Conservation (phyloP, 1,284 basidiomycete species). For the Gymnopus androsaceus region DNA sequence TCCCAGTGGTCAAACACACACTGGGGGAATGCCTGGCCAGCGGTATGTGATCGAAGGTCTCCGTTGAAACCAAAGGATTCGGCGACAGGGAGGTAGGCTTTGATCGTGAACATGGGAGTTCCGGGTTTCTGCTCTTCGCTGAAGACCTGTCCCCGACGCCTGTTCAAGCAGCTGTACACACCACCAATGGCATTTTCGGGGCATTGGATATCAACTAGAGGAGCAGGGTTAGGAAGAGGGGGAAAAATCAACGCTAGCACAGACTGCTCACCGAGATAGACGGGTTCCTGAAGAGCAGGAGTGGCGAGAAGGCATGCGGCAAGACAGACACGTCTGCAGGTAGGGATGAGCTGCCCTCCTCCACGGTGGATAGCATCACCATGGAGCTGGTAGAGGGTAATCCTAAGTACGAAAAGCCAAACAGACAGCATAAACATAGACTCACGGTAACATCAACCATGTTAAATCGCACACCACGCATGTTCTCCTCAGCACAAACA, state of each 20-base stretch:
- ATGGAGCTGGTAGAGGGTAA: slow-evolving; percentile 66
- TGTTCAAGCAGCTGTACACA: too few relatives aligned
- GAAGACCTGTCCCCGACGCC: too few relatives aligned
- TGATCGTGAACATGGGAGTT: slow-evolving; percentile 99
- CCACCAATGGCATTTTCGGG: too few relatives aligned
- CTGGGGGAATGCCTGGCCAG: slow-evolving; percentile 99
- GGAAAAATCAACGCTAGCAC: neutral
- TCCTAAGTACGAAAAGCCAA: slow-evolving; percentile 11
- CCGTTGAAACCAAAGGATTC: slow-evolving; percentile 99
- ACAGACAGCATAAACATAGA: slow-evolving; percentile 6
- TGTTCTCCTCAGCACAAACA: too few relatives aligned
- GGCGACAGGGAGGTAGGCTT: slow-evolving; percentile 95
- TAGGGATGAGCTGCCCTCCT: slow-evolving; percentile 97
- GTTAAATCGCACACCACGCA: slow-evolving; percentile 95
- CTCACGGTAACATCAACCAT: slow-evolving; percentile 92
- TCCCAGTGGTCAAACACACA: too few relatives aligned
- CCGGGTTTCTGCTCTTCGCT: too few relatives aligned
- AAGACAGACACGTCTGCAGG: slow-evolving; percentile 94
- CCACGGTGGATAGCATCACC: slow-evolving; percentile 99
- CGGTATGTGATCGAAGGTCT: slow-evolving; percentile 89
- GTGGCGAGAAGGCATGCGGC: slow-evolving; percentile 92
- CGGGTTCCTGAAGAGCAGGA: too few relatives aligned
- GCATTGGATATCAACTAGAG: slow-evolving; percentile 96
- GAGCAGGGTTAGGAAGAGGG: slow-evolving; percentile 2
- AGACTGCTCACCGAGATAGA: slow-evolving; percentile 76